Percentiles rank a stretch among this genome's conserved stretches.
Evolutionary conservation across 2,329 filamentous ascomycete species (phyloP).

Genomic region (Alternaria longipes): DNA sequence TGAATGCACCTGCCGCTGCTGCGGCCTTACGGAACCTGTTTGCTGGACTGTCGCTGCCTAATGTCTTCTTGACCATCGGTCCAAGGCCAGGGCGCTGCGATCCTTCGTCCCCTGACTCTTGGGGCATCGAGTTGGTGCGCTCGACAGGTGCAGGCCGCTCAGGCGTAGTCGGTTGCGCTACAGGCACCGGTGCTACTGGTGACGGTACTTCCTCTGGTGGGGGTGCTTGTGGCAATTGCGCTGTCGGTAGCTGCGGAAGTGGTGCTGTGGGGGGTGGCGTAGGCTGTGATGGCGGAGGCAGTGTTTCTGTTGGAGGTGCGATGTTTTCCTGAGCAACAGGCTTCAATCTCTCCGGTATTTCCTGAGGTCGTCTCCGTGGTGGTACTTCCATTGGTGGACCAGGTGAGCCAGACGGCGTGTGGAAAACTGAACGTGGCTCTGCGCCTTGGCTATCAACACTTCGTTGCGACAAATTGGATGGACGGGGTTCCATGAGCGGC

Average conservation of each 20-base stretch:
- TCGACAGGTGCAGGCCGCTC: slow-evolving; percentile 24
- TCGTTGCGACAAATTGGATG: slow-evolving; percentile 38
- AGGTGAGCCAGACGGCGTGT: slow-evolving; percentile 35
- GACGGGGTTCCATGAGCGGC: slow-evolving; percentile 69
- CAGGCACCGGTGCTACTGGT: slow-evolving; percentile 39
- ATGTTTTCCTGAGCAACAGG: slow-evolving; percentile 21
- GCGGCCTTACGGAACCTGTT: slow-evolving; percentile 83
- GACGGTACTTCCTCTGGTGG: slow-evolving; percentile 39
- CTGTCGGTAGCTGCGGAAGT: slow-evolving; percentile 37
- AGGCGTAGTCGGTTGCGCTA: slow-evolving; percentile 17
- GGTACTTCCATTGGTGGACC: slow-evolving; percentile 38
- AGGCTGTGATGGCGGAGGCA: slow-evolving; percentile 25
- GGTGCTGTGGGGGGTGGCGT: slow-evolving; percentile 37
- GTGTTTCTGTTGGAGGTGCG: slow-evolving; percentile 13
- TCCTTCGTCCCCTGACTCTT: slow-evolving; percentile 63
- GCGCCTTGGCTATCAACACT: slow-evolving; percentile 36
- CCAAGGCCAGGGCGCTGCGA: slow-evolving; percentile 78
- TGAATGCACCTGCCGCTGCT: slow-evolving; percentile 74
- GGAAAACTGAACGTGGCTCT: slow-evolving; percentile 32
- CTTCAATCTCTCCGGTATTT: slow-evolving; percentile 43
- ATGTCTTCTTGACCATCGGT: slow-evolving; percentile 88
- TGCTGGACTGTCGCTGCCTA: slow-evolving; percentile 76
- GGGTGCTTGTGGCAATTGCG: slow-evolving; percentile 12
- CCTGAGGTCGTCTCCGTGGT: slow-evolving; percentile 36
- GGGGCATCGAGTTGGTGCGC: slow-evolving; percentile 56